Conservation (phyloP, 2,329 filamentous ascomycete genomes). For the Paracoccidioides brasiliensis region DNA sequence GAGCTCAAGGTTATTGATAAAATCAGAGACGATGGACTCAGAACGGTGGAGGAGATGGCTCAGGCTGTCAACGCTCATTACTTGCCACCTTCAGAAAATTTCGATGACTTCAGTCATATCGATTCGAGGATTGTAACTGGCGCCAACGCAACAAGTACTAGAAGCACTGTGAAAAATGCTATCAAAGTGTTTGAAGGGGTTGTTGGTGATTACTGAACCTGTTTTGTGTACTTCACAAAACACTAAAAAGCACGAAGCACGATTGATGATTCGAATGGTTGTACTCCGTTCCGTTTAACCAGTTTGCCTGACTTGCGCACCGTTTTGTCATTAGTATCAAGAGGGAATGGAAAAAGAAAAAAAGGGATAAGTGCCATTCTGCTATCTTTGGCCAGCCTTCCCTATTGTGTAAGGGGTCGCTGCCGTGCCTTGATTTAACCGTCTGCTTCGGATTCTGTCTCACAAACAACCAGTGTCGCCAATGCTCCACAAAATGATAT, state of each 20-base stretch:
- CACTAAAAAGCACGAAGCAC: not conserved
- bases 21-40: constrained; percentile 15
- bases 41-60: constrained; percentile 11
- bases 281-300: not conserved
- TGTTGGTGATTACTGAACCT: constrained; percentile 6
- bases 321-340: no score
- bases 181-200: constrained; percentile 26
- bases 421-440: no score
- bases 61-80: constrained; percentile 7
- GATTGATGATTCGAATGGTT: not conserved
- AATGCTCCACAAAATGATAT: no score
- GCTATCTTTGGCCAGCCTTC: no score
- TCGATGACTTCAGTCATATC: constrained; percentile 11
- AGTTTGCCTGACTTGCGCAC: no score
- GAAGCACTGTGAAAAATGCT: constrained; percentile 26
- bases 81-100: constrained; percentile 7
- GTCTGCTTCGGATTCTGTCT: no score
- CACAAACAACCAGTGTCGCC: no score
- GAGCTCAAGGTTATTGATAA: constrained; percentile 22
- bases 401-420: no score
- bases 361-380: no score
- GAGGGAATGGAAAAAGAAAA: no score
- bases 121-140: constrained; percentile 26
- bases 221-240: not conserved
- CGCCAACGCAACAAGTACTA: constrained; percentile 31